Conservation (phyloP, 1,139 yeast genomes). For the Saccharomyces hybrid region DNA sequence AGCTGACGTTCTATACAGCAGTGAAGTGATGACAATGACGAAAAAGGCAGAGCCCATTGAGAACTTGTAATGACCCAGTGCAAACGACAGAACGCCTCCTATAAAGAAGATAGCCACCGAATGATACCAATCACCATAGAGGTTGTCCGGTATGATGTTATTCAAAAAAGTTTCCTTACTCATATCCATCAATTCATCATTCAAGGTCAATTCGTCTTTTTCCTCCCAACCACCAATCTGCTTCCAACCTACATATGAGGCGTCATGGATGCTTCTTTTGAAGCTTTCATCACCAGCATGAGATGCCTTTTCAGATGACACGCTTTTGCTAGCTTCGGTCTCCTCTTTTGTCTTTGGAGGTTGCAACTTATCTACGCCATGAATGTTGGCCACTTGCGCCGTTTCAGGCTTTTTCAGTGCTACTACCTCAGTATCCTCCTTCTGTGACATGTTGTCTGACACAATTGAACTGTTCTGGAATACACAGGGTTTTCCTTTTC, state of each 20-base stretch:
- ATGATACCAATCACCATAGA: constrained; percentile 96
- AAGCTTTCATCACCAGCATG: constrained; percentile 28
- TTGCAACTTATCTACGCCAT: not conserved
- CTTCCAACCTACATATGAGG: constrained; percentile 86
- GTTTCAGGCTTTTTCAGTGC: not conserved
- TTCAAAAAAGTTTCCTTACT: constrained; percentile 64
- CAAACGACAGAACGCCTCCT: constrained; percentile 67
- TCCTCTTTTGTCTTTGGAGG: not conserved
- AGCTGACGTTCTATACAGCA: constrained; percentile 75
- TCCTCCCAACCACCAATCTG: constrained; percentile 84
- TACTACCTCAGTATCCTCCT: not conserved
- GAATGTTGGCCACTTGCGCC: not conserved
- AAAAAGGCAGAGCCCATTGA: constrained; percentile 75
- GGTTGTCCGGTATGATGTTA: constrained; percentile 56
- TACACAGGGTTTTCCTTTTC: not conserved
- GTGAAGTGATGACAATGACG: constrained; percentile 48
- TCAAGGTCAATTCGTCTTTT: constrained; percentile 51
- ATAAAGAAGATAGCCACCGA: constrained; percentile 61
- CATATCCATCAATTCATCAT: constrained; percentile 63
- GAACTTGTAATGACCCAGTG: constrained; percentile 68
- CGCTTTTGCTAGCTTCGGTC: not conserved
- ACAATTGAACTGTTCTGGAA: not conserved
- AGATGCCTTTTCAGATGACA: not conserved
- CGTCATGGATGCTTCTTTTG: constrained; percentile 45
- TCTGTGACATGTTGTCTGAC: not conserved